Percentiles rank a stretch among this genome's conserved stretches.
Conservation (phyloP, 768 basidiomycete genomes). For the Leccinum variicolor region DNA sequence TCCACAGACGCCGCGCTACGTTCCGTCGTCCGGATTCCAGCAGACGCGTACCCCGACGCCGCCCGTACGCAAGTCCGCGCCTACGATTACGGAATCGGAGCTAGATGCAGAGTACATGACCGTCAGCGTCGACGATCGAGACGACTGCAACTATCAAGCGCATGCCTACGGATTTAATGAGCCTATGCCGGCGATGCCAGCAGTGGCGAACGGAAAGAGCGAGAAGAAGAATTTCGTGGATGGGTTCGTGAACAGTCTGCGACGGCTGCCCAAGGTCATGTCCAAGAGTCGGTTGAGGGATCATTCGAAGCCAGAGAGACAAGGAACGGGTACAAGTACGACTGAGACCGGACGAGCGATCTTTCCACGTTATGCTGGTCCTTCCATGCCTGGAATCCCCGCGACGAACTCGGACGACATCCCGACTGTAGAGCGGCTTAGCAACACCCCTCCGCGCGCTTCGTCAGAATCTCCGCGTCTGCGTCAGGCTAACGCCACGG, state of each 20-base stretch:
- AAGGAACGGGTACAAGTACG: constrained; percentile 5
- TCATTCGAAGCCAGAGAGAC: constrained; percentile 22
- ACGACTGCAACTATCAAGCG: constrained; percentile 15
- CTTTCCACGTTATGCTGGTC: constrained; percentile 21
- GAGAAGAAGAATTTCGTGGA: constrained; percentile 31
- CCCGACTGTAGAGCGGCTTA: constrained; percentile 26
- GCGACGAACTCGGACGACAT: constrained; percentile 28
- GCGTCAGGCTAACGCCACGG: constrained; percentile 10
- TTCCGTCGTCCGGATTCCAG: constrained; percentile 16
- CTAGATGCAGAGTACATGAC: constrained; percentile 35
- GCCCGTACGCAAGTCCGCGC: constrained; percentile 25
- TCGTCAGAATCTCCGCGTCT: constrained; percentile 24
- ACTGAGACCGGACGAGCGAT: constrained; percentile 11
- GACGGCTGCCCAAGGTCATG: constrained; percentile 33
- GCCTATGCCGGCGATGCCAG: constrained; percentile 12
- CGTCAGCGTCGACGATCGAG: constrained; percentile 24
- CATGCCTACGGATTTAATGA: constrained; percentile 26
- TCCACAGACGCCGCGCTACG: constrained; percentile 26
- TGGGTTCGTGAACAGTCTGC: constrained; percentile 29
- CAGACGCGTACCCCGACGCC: constrained; percentile 27
- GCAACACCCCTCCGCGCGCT: constrained; percentile 21
- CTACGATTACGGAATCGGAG: constrained; percentile 31
- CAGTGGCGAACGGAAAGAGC: constrained; percentile 23
- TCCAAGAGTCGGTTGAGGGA: constrained; percentile 29
- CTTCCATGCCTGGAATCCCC: constrained; percentile 16